Base-by-base conservation (phyloP, 352 stramenopile genomes). In the Globisporangium viniferum region DNA sequence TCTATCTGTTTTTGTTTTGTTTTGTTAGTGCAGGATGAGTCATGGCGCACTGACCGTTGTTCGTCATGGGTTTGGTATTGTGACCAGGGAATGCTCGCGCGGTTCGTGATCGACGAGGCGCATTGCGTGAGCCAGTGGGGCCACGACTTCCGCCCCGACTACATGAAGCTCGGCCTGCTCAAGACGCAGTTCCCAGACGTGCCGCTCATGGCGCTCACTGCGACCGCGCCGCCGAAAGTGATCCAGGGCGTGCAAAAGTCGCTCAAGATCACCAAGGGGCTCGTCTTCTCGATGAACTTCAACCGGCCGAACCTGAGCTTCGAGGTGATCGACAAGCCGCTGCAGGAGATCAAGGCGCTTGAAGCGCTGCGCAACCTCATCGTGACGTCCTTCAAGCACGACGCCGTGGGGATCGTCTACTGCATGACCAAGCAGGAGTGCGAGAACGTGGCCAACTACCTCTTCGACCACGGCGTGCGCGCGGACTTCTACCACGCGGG, bases 61-160 rank as follows among this genome's bases (percentile, higher is more conserved):
- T 10, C 20, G 8, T 22, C 44, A 22, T 24, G 18, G 1, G 46
- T 24, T 61, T 9, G 18, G 20, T n/a, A 7, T 31, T 61, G 33
- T 31, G 9, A 39, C 22, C 14, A 91, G 71, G 73, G 76, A 66
- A 91, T 91, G 68, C 86, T 99, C 6, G 91, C 89, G 46, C 79
- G 96, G 33, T 98, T 99, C 68, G 96, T 99, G 36, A 94, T 99
- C 72, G 97, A 98, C 69, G 90, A 98, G 73, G 90, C 88, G 9
- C 90, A 97, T 67, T 97, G 91, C 67, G 84, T 93, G 24, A 96
- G 86, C 62, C 81, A 95, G 68, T 97, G 91, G 91, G 90, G 90
- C 46, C 91, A 96, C 73, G 88, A 96, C 64, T 97, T 97, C 63
- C 79, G 89, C 14, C 91, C 82, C 0, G 95, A 98, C 69, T 98